These are phyloP conservation scores for Fomes fomentarius DNA, from an alignment of 1,284 basidiomycete genomes.

Conservation along the genomic window DNA sequence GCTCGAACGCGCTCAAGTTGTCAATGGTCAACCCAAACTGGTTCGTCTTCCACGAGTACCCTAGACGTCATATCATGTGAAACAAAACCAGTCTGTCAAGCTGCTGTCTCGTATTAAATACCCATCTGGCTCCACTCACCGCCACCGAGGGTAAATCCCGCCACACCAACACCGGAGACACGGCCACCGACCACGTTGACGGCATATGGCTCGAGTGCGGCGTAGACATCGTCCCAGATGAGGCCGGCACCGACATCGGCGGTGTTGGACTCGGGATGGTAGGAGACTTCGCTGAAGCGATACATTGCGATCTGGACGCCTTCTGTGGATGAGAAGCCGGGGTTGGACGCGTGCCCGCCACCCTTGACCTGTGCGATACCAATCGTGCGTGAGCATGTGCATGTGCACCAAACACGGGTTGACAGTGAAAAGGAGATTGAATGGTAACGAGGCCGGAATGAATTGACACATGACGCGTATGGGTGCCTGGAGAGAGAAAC, in stretches of 20 bases:
- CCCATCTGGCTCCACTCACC: constrained; percentile 34
- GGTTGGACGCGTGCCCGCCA: constrained; percentile 51
- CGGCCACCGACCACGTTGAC: constrained; percentile 52
- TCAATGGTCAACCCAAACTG: constrained; percentile 49
- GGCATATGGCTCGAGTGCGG: constrained; percentile 37
- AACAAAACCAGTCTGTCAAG: neutral
- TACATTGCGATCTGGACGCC: constrained; percentile 56
- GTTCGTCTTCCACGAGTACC: constrained; percentile 47
- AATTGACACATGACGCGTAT: no score
- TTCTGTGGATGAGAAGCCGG: constrained; percentile 51
- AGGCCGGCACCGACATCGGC: constrained; percentile 51
- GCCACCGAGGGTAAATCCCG: constrained; percentile 52
- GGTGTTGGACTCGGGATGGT: constrained; percentile 34
- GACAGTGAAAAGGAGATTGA: neutral
- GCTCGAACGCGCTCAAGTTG: constrained; percentile 39
- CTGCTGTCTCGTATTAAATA: no score
- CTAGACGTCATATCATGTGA: constrained; percentile 20
- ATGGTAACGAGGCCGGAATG: neutral
- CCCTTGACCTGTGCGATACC: constrained; percentile 43
- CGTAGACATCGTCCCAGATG: constrained; percentile 54
- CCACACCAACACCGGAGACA: constrained; percentile 43
- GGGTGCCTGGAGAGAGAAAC: constrained; percentile 6
- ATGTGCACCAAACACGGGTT: no score
- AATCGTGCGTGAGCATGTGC: neutral
- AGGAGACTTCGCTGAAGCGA: constrained; percentile 44